phyloP scores from a whole-genome alignment of 305 asterid genomes.

The Fraxinus floribunda region DNA sequence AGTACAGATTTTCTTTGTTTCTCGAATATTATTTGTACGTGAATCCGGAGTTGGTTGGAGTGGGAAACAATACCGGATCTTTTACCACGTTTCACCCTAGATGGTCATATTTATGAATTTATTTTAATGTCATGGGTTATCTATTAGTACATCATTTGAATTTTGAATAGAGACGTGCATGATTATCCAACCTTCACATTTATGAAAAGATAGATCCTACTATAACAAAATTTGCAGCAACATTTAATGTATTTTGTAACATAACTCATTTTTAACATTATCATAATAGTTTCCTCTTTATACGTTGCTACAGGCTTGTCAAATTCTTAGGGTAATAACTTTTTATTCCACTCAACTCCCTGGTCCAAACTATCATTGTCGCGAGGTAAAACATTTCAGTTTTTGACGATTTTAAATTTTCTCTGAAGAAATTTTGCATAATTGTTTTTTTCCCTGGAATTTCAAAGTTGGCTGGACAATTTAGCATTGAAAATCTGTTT shows the following conservation, averaged over 20 bases:
- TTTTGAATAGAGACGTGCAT: neutral
- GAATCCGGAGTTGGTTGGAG: neutral
- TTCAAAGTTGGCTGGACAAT: neutral
- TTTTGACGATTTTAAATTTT: neutral
- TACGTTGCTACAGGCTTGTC: constrained; percentile 66
- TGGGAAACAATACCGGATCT: neutral
- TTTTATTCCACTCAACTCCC: constrained; percentile 97
- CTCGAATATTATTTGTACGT: neutral
- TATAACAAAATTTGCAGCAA: neutral
- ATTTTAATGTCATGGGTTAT: neutral
- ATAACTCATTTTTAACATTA: neutral
- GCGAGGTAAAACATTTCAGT: constrained; percentile 58
- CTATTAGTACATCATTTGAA: neutral
- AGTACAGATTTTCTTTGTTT: constrained; percentile 32
- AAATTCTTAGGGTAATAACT: constrained; percentile 76
- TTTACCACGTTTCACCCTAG: neutral
- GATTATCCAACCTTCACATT: neutral
- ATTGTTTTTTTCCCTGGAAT: neutral
- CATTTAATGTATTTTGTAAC: neutral
- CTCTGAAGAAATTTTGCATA: neutral
- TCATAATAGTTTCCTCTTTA: constrained; percentile 17
- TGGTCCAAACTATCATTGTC: constrained; percentile 97
- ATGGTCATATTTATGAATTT: neutral
- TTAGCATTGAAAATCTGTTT: constrained; percentile 17
- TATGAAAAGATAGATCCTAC: neutral